Base-by-base conservation (phyloP, 179 eudicot species). In the Drosera spatulata region DNA sequence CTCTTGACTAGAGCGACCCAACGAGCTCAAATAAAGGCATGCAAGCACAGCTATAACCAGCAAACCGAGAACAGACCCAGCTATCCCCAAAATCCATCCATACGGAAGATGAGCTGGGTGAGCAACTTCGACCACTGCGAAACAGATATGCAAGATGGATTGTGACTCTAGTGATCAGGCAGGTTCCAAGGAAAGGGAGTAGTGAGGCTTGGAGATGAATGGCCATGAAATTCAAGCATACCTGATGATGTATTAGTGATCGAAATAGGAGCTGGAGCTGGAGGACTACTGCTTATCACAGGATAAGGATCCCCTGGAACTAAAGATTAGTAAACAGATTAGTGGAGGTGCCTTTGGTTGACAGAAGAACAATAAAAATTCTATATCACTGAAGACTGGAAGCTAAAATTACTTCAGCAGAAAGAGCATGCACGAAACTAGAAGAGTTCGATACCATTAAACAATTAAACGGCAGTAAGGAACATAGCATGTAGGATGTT, bases 251-350 rank as follows among this genome's bases (percentile, higher is more conserved):
- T 67, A 47, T 70, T 66, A 50, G 57, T 71, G 56, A 80, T 50
- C 47, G 82, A 75, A 47, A 75, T 65, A 43, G 96, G 98, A 59
- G 63, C 85, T 39, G 91, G 85, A 67, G 87, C 79, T 15, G 86
- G 82, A 58, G 82, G 54, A 58, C 56, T 61, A 49, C 58, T 64
- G 40, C 64, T 69, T 64, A 71, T 74, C 52, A 60, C 47, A 2
- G 86, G 83, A 70, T 85, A 88, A 53, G 96, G 89, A 62, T 88
- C 95, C 3, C 98, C 98, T 54, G 98, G 98, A 74, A 75, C 98
- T 91, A 22, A 22, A 22, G 39, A 46, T 39, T 55, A 55, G 44
- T 39, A 55, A 12, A 33, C 37, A 46, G 40, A 64, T 61, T 7
- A 39, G 22, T 52, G 58, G 11, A 33, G 10, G 66, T 22, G 33